Evolutionary conservation across 2,329 filamentous ascomycete species (phyloP).

Genomic region (Fusarium anthophilum): DNA sequence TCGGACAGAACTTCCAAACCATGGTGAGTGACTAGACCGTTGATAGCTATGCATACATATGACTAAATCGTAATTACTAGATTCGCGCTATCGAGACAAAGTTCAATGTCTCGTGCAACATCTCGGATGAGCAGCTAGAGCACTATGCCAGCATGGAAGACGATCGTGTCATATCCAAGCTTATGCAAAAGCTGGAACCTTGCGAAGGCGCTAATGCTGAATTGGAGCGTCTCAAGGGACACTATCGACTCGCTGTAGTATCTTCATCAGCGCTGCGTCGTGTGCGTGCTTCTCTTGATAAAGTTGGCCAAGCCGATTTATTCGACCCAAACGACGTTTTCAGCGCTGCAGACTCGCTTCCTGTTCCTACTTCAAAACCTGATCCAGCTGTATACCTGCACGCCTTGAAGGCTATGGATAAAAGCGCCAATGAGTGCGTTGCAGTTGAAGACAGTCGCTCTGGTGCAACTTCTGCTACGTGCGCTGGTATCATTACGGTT

Average conservation of each 20-base stretch:
- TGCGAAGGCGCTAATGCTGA: not conserved
- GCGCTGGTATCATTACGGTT: not conserved
- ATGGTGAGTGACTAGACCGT: not conserved
- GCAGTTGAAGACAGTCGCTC: not conserved
- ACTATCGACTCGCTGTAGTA: not conserved
- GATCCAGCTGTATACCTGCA: not conserved
- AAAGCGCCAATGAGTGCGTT: not conserved
- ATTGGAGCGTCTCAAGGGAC: not conserved
- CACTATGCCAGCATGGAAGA: not conserved
- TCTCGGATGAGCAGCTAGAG: not conserved
- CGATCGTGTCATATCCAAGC: not conserved
- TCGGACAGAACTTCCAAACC: not conserved
- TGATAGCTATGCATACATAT: not conserved
- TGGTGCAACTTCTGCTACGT: not conserved
- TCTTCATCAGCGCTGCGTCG: not conserved
- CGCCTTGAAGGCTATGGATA: not conserved
- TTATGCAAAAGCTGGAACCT: not conserved
- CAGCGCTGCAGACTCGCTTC: not conserved
- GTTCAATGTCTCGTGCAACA: not conserved
- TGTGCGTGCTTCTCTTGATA: not conserved
- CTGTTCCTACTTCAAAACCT: not conserved
- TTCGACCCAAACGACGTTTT: not conserved
- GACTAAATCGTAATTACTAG: not conserved
- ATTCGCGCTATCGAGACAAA: not conserved
- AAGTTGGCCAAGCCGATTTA: not conserved